Conservation (phyloP, 495 filamentous ascomycete species). For the Penicillium simplicissimum region DNA sequence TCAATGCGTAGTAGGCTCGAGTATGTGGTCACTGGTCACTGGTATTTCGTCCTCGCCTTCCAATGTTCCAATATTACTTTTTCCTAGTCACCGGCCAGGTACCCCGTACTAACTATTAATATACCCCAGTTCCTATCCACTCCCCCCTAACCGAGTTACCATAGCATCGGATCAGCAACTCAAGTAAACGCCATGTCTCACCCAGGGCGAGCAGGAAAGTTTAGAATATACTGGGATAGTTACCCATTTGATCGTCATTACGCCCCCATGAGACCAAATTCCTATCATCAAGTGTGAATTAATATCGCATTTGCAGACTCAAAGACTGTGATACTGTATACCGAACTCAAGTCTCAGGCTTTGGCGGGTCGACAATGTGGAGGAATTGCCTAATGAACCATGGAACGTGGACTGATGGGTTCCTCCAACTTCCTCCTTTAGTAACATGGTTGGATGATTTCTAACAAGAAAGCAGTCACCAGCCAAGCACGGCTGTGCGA, state of each 20-base stretch:
- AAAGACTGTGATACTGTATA: background rate
- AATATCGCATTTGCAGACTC: background rate
- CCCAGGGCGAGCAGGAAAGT: background rate
- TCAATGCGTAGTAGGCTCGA: background rate
- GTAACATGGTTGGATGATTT: constrained; percentile 8
- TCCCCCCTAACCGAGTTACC: background rate
- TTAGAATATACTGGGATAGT: background rate
- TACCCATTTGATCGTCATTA: background rate
- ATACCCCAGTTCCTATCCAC: background rate
- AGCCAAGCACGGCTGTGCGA: constrained; percentile 4
- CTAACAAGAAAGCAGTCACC: background rate
- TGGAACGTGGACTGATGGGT: background rate
- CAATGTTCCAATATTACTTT: background rate
- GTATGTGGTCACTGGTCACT: no score
- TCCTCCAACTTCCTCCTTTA: background rate
- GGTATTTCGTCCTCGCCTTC: background rate
- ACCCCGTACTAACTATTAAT: constrained; percentile 5
- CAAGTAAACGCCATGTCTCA: constrained; percentile 24
- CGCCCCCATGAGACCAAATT: background rate
- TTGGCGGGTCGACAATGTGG: background rate
- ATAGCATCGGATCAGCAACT: constrained; percentile 17
- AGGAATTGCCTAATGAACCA: background rate
- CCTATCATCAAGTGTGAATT: background rate
- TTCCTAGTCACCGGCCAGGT: background rate
- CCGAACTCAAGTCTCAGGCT: background rate